Evolutionary conservation across 2,329 filamentous ascomycete species (phyloP).

Genomic region (Ilyonectria mors-panacis): DNA sequence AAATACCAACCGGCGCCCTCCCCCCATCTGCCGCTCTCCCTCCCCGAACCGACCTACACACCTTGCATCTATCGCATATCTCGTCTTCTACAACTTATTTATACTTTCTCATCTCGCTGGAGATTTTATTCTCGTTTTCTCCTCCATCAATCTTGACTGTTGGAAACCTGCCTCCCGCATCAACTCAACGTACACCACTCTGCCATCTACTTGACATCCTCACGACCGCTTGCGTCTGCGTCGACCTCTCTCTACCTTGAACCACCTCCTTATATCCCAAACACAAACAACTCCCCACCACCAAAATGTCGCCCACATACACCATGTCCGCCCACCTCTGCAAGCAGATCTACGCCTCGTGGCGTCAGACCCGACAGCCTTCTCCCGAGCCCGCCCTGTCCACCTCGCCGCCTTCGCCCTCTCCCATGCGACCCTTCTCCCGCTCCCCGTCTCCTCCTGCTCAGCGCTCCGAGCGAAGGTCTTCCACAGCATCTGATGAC

Average conservation of each 20-base stretch:
- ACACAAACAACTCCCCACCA: conserved; percentile 21
- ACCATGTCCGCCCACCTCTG: conserved; percentile 74
- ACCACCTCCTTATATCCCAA: conserved; percentile 3
- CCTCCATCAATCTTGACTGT: neutral
- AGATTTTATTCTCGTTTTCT: neutral
- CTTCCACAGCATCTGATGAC: conserved; percentile 46
- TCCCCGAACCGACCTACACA: conserved; percentile 13
- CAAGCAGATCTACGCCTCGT: conserved; percentile 73
- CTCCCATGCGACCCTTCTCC: conserved; percentile 43
- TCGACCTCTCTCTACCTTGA: conserved; percentile 1
- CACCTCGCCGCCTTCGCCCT: conserved; percentile 47
- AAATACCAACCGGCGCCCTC: conserved; percentile 28
- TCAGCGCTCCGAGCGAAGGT: conserved; percentile 44
- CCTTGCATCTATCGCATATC: neutral
- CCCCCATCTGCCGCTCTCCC: neutral
- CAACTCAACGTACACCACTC: conserved; percentile 19
- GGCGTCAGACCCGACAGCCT: conserved; percentile 65
- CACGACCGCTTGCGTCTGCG: neutral
- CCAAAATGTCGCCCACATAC: conserved; percentile 70
- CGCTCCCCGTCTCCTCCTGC: conserved; percentile 48
- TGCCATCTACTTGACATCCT: neutral
- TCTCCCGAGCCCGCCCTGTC: conserved; percentile 53
- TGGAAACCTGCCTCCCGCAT: neutral
- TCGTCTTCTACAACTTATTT: neutral
- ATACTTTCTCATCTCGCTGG: neutral